A percentile compares a stretch with the other conserved stretches of the same genome.
These are phyloP conservation scores for Aureoboletus auriporus DNA, from an alignment of 768 basidiomycete species.

Conservation along the genomic window DNA sequence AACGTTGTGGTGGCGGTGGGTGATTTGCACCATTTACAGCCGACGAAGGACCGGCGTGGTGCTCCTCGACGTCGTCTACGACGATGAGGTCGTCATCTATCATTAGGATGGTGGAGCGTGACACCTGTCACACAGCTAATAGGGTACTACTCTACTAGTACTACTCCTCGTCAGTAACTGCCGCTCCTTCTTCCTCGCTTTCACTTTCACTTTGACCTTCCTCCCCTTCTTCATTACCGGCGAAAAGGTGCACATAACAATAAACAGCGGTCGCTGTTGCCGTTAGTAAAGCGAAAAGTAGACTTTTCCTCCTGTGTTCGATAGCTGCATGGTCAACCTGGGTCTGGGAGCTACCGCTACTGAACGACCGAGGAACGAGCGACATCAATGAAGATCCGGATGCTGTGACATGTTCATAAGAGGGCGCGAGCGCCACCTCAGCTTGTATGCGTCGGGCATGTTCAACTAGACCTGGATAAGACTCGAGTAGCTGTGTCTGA, in stretches of 20 bases:
- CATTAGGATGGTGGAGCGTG: constrained; percentile 9
- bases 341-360: constrained; percentile 8
- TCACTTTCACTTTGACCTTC: constrained; percentile 9
- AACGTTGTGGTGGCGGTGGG: constrained; percentile 20
- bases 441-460: constrained; percentile 54
- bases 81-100: constrained; percentile 65
- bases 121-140: constrained; percentile 11
- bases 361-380: constrained; percentile 34
- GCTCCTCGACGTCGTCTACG: constrained; percentile 53
- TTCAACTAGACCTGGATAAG: constrained; percentile 52
- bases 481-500: constrained; percentile 47
- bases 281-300: constrained; percentile 49
- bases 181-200: constrained; percentile 9
- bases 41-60: constrained; percentile 36
- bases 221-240: too few relatives aligned
- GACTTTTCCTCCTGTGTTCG: constrained; percentile 45
- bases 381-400: constrained; percentile 31
- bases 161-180: constrained; percentile 12
- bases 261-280: constrained; percentile 41
- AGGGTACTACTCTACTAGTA: constrained; percentile 5
- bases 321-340: constrained; percentile 38
- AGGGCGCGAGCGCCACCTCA: constrained; percentile 26
- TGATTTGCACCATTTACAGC: constrained; percentile 23
- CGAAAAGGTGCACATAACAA: constrained; percentile 14
- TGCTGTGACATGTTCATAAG: constrained; percentile 15